Evolutionary conservation across 2,329 filamentous ascomycete genomes (phyloP), one percentile per base, ranked within the genome.

Genomic region (Hypomyces perniciosus): DNA sequence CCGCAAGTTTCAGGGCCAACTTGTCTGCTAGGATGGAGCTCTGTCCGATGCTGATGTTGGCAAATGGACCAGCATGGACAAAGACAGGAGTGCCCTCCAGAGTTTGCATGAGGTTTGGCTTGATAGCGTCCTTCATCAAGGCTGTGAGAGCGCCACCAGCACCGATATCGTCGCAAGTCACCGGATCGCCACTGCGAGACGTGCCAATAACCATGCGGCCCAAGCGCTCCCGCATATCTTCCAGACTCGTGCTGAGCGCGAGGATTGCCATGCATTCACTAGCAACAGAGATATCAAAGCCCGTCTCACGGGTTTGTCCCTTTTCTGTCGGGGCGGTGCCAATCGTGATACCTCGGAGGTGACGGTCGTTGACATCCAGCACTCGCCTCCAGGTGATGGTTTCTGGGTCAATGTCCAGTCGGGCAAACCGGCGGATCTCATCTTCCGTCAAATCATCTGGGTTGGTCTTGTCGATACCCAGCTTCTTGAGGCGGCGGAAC

Each of bases 181-280:
- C 86, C 1, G 93, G 89, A 54, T 97, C 91, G 45, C 93, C 93
- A 58, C 75, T 77, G 62, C 79, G 84, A 39, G 91, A 96, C 54
- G 86, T 91, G 52, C 89, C 93, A 58, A 99, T 85, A 3, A 99
- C 93, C 90, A 99, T 97, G 59, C 88, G 83, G 50, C 93, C 93
- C 30, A 99, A 81, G 53, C 93, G 85, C 70, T 96, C 91, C 52
- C 93, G 84, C 84, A 99, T 88, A 63, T 99, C 93, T 31, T 77
- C 74, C 55, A 97, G 78, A 65, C 85, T 83, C 57, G 90, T 96
- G 73, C 90, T 95, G 59, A 99, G 81, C 8, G 93, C 93, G 51
- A 99, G 83, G 55, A 99, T 95, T 54, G 93, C 93, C 93, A 99
- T 99, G 68, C 90, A 96, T 70, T 97, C 93, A 68, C 88, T 95